phyloP scores from a whole-genome alignment of 768 basidiomycete species.

The Rhodotorula paludigena region DNA sequence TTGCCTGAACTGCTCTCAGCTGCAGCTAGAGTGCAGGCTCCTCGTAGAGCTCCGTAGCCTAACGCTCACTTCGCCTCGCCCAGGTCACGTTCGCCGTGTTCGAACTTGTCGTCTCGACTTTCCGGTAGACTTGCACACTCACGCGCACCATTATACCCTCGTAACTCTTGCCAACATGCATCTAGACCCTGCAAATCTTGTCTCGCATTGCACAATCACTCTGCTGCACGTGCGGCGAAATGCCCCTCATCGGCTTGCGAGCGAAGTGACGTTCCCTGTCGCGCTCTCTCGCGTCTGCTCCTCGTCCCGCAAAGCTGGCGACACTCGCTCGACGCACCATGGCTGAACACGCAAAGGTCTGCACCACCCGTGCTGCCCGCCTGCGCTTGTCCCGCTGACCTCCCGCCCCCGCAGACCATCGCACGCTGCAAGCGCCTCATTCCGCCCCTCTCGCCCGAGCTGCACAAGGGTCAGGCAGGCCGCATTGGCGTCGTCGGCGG shows the following conservation, averaged over 20 bases:
- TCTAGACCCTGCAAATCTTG: too few relatives aligned
- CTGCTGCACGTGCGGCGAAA: too few relatives aligned
- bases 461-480: slow-evolving; percentile 91
- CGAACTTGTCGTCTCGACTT: slow-evolving; percentile 48
- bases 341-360: slow-evolving; percentile 11
- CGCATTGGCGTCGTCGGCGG: slow-evolving; percentile 91
- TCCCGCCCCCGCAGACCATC: slow-evolving; percentile 8
- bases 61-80: neutral
- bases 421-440: slow-evolving; percentile 53
- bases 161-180: too few relatives aligned
- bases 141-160: too few relatives aligned
- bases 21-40: neutral
- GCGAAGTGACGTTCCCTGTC: too few relatives aligned
- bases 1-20: neutral
- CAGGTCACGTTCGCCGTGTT: slow-evolving; percentile 68
- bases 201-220: too few relatives aligned
- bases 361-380: neutral
- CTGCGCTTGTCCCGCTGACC: neutral
- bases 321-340: neutral
- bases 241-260: too few relatives aligned
- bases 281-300: neutral
- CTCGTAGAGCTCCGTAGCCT: neutral
- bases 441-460: slow-evolving; percentile 76
- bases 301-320: neutral
- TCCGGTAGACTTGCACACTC: slow-evolving; percentile 10